Evolutionary conservation across 2,329 filamentous ascomycete species (phyloP), one percentile per base, ranked within the genome.

Genomic region (Coleophoma crateriformis): DNA sequence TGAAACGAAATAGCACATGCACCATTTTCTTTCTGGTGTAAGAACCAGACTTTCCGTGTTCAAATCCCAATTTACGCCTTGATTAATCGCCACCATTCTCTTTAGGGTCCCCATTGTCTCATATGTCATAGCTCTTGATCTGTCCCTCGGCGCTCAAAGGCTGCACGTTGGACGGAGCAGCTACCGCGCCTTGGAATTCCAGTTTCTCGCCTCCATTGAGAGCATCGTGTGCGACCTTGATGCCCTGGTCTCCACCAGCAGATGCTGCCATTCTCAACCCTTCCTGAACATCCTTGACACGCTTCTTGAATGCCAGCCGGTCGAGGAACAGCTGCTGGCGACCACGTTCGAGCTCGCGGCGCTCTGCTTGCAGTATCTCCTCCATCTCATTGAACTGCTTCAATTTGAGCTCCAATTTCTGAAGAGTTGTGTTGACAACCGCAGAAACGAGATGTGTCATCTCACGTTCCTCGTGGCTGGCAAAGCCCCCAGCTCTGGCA

Each of bases 311-410:
- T 2, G 87, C 81, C 46, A 99, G 76, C 20, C 94, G 83, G 67
- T 99, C 94, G 35, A 97, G 75, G 75, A 97, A 96, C 15, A 99
- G 79, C 67, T 96, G 88, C 67, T 97, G 91, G 32, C 92, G 84
- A 38, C 88, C 89, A 50, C 91, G 83, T 69, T 99, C 94, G 19
- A 99, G 77, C 68, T 99, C 94, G 52, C 91, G 82, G 52, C 92
- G 85, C 72, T 99, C 94, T 6, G 91, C 90, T 61, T 95, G 88
- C 46, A 99, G 77, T 41, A 96, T 85, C 15, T 88, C 80, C 70
- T 99, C 94, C 79, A 99, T 91, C 68, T 99, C 94, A 61, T 88
- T 87, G 70, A 99, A 99, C 67, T 97, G 95, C 63, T 90, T 85
- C 52, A 99, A 78, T 71, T 99, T 99, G 61, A 97, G 75, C 70